Base-by-base conservation (phyloP, 129 eudicot genomes). In the Oenanthe sinensis region DNA sequence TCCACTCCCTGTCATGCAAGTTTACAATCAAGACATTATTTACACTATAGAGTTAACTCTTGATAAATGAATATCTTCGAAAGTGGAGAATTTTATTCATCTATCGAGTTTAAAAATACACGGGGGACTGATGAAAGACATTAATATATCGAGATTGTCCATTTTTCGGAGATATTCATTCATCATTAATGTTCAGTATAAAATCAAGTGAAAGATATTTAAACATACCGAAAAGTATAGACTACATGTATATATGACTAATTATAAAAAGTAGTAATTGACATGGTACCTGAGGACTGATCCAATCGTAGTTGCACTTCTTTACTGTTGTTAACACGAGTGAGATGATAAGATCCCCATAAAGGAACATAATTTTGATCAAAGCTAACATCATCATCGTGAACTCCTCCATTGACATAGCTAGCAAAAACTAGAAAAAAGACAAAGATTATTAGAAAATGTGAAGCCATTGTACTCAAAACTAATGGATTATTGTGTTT, bases 1-100 rank as follows among this genome's bases (percentile, higher is more conserved):
- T 33, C 79, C 79, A 54, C 43, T 5, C 3, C 79, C 79, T 72
- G 52, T 19, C n/a, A 67, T 67, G 20, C 71, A 65, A 60, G 4
- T n/a, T 22, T 9, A 5, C 30, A 58, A 58, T 58, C 5, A 58
- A 1, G 20, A 4, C 24, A 58, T 39, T 39, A 39, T 39, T 1
- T 4, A 22, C 30, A 5, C 19, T 48, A 3, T 48, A 48, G 19
- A 12, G 15, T 46, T 10, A 44, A 44, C 5, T 6, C 46, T 46
- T 15, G 11, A 12, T 4, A 48, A 33, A 33, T 33, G 36, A 33
- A 33, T 33, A 33, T 33, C 0, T 1, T 33, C 36, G 1, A 33
- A 33, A 33, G 36, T 1, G 36, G 36, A 33, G 36, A 33, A 45
- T 9, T 12, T 11, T n/a, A n/a, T n/a, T n/a, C n/a, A n/a, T n/a